phyloP scores from a whole-genome alignment of 2,329 filamentous ascomycete species.

The Diaporthe eres region DNA sequence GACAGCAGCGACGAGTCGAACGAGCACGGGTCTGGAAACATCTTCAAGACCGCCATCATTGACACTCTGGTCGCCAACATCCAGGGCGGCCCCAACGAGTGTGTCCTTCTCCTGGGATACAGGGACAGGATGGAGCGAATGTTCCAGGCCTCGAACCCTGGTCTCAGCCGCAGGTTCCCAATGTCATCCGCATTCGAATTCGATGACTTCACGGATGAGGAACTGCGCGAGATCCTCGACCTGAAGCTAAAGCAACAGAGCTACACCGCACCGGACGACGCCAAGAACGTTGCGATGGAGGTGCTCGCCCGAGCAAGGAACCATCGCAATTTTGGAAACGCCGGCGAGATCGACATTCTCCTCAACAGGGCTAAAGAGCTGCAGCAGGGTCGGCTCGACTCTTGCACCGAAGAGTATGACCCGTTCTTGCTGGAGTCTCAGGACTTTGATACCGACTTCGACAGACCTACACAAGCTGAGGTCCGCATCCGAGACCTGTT shows the following conservation, averaged over 20 bases:
- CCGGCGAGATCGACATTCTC: conserved; percentile 79
- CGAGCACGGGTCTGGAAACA: conserved; percentile 45
- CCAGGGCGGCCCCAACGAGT: conserved; percentile 78
- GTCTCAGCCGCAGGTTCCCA: conserved; percentile 76
- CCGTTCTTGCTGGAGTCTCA: conserved; percentile 48
- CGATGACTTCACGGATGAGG: conserved; percentile 74
- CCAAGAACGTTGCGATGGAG: conserved; percentile 68
- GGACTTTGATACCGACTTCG: conserved; percentile 73
- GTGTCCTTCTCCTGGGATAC: conserved; percentile 80
- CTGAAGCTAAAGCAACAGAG: conserved; percentile 72
- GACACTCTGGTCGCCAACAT: conserved; percentile 83
- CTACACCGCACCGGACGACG: conserved; percentile 65
- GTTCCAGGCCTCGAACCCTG: conserved; percentile 82
- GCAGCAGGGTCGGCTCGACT: conserved; percentile 48
- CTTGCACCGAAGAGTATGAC: conserved; percentile 44
- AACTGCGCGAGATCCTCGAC: conserved; percentile 72
- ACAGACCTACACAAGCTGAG: conserved; percentile 61
- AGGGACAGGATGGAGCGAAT: conserved; percentile 77
- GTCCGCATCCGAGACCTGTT: conserved; percentile 70
- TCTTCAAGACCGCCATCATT: conserved; percentile 74
- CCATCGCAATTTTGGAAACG: conserved; percentile 78
- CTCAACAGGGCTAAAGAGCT: conserved; percentile 68
- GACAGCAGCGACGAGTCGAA: conserved; percentile 50
- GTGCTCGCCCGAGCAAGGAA: conserved; percentile 73
- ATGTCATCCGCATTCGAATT: conserved; percentile 75